phyloP scores from a whole-genome alignment of 2,329 filamentous ascomycete genomes.

The Phialocephala subalpina region DNA sequence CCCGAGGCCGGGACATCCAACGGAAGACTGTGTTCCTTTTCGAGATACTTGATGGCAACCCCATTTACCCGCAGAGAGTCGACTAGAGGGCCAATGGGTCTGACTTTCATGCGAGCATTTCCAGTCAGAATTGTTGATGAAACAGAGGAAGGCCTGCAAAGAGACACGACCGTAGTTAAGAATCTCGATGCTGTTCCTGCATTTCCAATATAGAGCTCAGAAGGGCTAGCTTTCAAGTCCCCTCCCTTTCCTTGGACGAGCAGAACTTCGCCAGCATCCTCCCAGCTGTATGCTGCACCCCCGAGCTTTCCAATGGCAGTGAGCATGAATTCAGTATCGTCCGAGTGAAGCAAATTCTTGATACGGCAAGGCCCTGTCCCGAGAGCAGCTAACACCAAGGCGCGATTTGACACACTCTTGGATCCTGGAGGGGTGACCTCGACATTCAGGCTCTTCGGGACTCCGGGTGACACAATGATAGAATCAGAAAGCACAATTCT shows the following conservation, averaged over 20 bases:
- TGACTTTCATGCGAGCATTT: conserved; percentile 94
- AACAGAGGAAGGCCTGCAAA: conserved; percentile 73
- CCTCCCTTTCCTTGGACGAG: conserved; percentile 93
- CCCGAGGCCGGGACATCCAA: conserved; percentile 82
- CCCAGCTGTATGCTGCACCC: conserved; percentile 91
- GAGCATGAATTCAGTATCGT: conserved; percentile 97
- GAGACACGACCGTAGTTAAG: conserved; percentile 87
- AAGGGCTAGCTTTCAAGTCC: conserved; percentile 75
- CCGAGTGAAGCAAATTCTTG: conserved; percentile 92
- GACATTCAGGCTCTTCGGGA: conserved; percentile 70
- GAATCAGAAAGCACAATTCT: conserved; percentile 83
- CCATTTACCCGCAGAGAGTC: conserved; percentile 89
- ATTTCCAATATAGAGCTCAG: conserved; percentile 91
- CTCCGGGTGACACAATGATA: conserved; percentile 75
- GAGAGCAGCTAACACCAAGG: conserved; percentile 91
- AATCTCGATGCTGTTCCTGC: conserved; percentile 96
- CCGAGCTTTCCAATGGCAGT: conserved; percentile 86
- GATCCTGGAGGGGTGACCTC: conserved; percentile 91
- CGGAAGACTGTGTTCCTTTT: conserved; percentile 83
- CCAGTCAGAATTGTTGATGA: conserved; percentile 85
- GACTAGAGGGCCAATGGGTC: conserved; percentile 92
- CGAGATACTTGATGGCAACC: conserved; percentile 85
- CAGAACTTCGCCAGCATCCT: conserved; percentile 90
- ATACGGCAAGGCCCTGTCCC: conserved; percentile 87
- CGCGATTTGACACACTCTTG: conserved; percentile 97